Evolutionary conservation across 2,329 filamentous ascomycete genomes (phyloP), one percentile per base, ranked within the genome.

Genomic region (Knoxdaviesia proteae): DNA sequence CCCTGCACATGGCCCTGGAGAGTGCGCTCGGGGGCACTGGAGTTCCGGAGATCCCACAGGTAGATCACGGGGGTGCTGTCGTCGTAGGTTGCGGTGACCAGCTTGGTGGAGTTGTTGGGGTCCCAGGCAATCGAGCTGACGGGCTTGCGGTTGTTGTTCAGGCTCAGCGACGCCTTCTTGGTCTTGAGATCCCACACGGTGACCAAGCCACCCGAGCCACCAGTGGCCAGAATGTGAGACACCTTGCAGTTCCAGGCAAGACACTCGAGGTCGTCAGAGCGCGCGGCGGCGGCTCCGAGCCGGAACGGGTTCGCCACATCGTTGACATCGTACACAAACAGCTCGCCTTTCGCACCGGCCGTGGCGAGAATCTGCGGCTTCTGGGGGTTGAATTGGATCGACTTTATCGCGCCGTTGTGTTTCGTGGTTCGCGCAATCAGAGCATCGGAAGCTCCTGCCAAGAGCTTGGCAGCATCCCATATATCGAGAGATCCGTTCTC

Each of bases 211-310:
- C 86, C 87, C 47, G 77, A 81, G 56, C 87, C 88, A 50, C 90
- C 90, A 7, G 88, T 96, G 11, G 88, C 90, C 51, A 98, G 65
- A 57, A 98, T 98, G 57, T 98, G 88, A 9, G 88, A 76, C 37
- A 96, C 88, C 64, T 93, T 96, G 56, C 86, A 87, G 62, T 98
- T 98, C 92, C 92, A 98, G 51, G 94, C 88, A 47, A 98, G 68
- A 50, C 87, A 93, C 54, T 96, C 90, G 49, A 96, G 83, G 52
- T 98, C 90, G 54, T 96, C 88, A 36, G 86, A 82, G 55, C 88
- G 80, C 48, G 86, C 87, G 37, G 84, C 84, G 35, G 81, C 73
- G 49, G 83, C 92, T 46, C 90, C 90, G 33, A 98, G 68, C 48
- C 87, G 77, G 62, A 92, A 93, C 5, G 88, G 83, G 56, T 82